Evolutionary conservation across 768 basidiomycete genomes (phyloP).

Genomic region (Auriscalpium orientale): DNA sequence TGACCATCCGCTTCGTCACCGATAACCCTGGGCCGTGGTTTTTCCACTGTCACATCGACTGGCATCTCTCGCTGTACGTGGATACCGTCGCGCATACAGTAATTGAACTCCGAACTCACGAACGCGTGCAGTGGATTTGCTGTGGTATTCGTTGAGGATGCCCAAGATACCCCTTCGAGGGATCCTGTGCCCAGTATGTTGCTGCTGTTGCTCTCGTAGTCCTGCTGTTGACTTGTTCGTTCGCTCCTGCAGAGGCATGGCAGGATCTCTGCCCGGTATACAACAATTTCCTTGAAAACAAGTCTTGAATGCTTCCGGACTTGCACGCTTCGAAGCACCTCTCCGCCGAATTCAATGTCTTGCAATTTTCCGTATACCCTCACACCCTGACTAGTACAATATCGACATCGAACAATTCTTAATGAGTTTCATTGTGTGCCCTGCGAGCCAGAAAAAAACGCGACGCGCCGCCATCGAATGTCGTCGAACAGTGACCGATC

Average conservation of each 20-base stretch:
- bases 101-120: neutral
- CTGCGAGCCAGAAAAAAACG: no score
- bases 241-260: neutral
- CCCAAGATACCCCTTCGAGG: neutral
- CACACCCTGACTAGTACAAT: no score
- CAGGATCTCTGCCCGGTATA: neutral
- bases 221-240: neutral
- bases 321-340: no score
- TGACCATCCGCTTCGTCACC: constrained; percentile 6
- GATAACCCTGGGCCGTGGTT: constrained; percentile 7
- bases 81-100: neutral
- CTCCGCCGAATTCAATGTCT: no score
- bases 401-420: no score
- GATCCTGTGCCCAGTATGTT: neutral
- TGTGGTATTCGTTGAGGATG: neutral
- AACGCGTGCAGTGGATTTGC: neutral
- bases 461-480: no score
- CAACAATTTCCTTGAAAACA: neutral
- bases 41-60: neutral
- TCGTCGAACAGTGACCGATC: no score
- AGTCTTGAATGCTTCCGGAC: no score
- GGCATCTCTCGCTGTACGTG: neutral
- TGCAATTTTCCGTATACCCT: no score
- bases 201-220: neutral
- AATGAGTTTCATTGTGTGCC: no score